Evolutionary conservation across 1,139 yeast species (phyloP), one percentile per base, ranked within the genome.

Genomic region (Magnusiomyces paraingens): DNA sequence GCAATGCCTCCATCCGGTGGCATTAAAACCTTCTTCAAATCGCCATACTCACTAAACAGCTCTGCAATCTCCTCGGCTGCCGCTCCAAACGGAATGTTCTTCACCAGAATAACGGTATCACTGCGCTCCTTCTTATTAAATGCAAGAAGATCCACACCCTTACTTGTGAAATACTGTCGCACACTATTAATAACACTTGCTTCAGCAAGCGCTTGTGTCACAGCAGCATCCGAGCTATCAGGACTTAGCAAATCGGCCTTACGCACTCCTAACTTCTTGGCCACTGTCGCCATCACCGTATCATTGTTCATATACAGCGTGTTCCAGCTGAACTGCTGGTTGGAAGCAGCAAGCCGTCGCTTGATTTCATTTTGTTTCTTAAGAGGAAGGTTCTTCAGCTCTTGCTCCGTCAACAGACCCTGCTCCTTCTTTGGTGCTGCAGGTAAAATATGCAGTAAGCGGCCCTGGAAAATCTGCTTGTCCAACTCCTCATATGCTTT

Each of bases 1-100:
- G 98, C 98, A 64, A 93, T 90, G 0, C 97, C 91, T 15, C 98
- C 98, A 21, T 95, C 88, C 21, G 97, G 96, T 15, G 99, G 99
- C 90, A 94, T 86, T 58, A 94, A 71, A 38, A 90, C 76, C 64
- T 96, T 79, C 60, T 82, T 83, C 41, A 94, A 67, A 59, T 85
- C 86, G 49, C 99, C 99, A 69, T 80, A 83, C 49, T 83, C 84
- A 1, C 84, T 71, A 64, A 94, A 93, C 62, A 91, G 66, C 58
- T 88, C 96, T 18, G 90, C 84, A 44, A 93, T 70, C 64, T 93
- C 98, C 54, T 82, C 86, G 20, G 78, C 73, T 0, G 87, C 81
- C 1, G 97, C 90, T 21, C 94, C 95, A 67, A 75, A 87, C 10
- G 97, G 95, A 65, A 93, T 86, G 69, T 93, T 93, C 71, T 93